phyloP scores from a whole-genome alignment of 106 monocot species.

The Dioscorea zingiberensis region DNA sequence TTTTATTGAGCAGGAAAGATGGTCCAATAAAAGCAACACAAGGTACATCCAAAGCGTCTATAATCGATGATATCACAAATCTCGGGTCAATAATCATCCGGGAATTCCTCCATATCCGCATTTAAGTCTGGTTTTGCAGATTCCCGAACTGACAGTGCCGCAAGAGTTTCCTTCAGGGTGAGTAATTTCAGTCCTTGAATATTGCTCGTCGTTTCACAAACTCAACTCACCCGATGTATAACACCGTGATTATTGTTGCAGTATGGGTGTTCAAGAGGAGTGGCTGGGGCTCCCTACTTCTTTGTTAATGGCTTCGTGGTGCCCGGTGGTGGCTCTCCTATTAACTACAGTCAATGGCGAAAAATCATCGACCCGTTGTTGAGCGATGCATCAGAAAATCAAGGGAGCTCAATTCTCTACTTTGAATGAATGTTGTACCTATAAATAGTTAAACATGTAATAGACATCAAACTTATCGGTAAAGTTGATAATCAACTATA shows the following conservation, averaged over 20 bases:
- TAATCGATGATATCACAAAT: conserved; percentile 40
- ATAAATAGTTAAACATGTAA: not conserved
- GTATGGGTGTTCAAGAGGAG: conserved; percentile 13
- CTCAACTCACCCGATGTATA: not conserved
- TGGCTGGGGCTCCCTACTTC: conserved; percentile 3
- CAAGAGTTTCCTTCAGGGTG: conserved; percentile 21
- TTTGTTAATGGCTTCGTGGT: conserved; percentile 6
- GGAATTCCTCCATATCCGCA: conserved; percentile 29
- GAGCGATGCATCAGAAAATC: not conserved
- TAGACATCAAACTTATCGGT: not conserved
- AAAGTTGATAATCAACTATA: not conserved
- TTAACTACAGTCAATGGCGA: conserved; percentile 2
- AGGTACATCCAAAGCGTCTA: conserved; percentile 29
- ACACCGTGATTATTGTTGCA: not conserved
- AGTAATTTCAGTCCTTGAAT: not conserved
- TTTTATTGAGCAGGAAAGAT: conserved; percentile 41
- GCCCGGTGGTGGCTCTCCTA: not conserved
- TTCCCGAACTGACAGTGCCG: conserved; percentile 22
- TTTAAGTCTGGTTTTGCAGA: conserved; percentile 54
- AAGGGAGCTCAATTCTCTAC: not conserved
- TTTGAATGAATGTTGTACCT: not conserved
- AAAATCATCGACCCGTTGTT: conserved; percentile 1
- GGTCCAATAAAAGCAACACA: conserved; percentile 46
- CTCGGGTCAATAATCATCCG: conserved; percentile 29
- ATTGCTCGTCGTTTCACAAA: not conserved